A percentile compares a stretch with the other conserved stretches of the same genome.
phyloP scores from a whole-genome alignment of 345 rosid species.

The Combretum micranthum region DNA sequence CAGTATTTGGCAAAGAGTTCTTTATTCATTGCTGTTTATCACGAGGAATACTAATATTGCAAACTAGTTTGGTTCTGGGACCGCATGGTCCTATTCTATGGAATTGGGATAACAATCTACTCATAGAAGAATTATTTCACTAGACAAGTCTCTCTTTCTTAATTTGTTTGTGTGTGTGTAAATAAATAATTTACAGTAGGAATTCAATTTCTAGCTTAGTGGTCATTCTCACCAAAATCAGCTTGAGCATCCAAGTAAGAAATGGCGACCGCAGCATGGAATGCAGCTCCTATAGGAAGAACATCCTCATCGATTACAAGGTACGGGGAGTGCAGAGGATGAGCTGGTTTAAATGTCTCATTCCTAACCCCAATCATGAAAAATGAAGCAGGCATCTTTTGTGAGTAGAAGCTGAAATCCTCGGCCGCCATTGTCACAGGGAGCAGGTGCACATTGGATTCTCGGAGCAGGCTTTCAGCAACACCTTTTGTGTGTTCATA shows the following conservation, averaged over 20 bases:
- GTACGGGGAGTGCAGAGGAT: constrained; percentile 29
- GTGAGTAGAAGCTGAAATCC: constrained; percentile 53
- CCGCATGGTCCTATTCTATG: too few relatives aligned
- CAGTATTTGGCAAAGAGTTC: too few relatives aligned
- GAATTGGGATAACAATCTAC: too few relatives aligned
- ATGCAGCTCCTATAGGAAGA: constrained; percentile 51
- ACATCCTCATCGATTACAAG: constrained; percentile 40
- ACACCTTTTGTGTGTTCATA: constrained; percentile 37
- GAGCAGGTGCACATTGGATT: constrained; percentile 24
- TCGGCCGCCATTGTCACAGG: constrained; percentile 45
- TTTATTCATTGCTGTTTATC: too few relatives aligned
- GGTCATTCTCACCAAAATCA: not conserved
- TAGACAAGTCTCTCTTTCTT: too few relatives aligned
- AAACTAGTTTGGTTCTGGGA: too few relatives aligned
- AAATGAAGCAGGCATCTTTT: constrained; percentile 37
- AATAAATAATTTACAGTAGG: too few relatives aligned
- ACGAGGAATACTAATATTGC: too few relatives aligned
- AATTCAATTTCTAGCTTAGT: too few relatives aligned
- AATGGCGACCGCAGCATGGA: constrained; percentile 50
- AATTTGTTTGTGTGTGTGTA: too few relatives aligned
- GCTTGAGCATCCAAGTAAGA: constrained; percentile 29
- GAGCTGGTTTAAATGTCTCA: constrained; percentile 5
- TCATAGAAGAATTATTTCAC: too few relatives aligned
- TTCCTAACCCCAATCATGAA: constrained; percentile 30
- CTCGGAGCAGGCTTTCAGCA: constrained; percentile 34